Conservation (phyloP, 1,284 basidiomycete species). For the Ganoderma lingzhi region DNA sequence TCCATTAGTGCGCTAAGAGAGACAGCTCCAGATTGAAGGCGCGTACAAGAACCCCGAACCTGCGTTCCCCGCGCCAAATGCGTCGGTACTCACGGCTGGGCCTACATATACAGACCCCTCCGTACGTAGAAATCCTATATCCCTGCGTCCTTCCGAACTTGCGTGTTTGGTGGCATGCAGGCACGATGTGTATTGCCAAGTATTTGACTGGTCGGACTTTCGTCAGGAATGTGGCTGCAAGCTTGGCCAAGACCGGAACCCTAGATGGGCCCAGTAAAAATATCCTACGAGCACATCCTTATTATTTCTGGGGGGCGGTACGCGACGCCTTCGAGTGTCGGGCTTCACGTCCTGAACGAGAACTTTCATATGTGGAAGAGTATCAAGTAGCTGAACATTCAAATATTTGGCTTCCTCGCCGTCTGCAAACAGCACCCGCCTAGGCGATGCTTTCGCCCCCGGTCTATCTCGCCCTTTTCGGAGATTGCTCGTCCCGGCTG, state of each 20-base stretch:
- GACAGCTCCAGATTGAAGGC: slow-evolving; percentile 87
- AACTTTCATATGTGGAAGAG: neutral
- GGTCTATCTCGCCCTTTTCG: neutral
- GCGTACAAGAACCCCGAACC: slow-evolving; percentile 90
- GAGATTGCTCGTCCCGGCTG: neutral
- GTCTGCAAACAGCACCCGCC: neutral
- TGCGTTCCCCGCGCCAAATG: slow-evolving; percentile 93
- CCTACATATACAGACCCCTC: slow-evolving; percentile 67
- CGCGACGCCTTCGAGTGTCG: slow-evolving; percentile 42
- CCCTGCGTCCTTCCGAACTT: neutral
- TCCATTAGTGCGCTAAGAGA: slow-evolving; percentile 81
- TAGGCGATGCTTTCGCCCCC: neutral
- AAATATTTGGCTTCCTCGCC: too few relatives aligned
- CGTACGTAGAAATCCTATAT: slow-evolving; percentile 54
- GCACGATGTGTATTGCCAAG: slow-evolving; percentile 37
- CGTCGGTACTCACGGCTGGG: slow-evolving; percentile 88
- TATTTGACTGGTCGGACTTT: neutral
- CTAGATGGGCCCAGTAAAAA: too few relatives aligned
- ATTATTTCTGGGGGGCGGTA: slow-evolving; percentile 68
- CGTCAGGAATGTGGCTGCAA: too few relatives aligned
- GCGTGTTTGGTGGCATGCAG: slow-evolving; percentile 23
- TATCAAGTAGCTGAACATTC: neutral
- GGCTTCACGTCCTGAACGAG: neutral
- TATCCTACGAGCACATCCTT: slow-evolving; percentile 70
- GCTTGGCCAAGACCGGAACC: too few relatives aligned